Percentiles rank a stretch among this genome's conserved stretches.
Evolutionary conservation across 805 yeast genomes (phyloP).

Genomic region (Sugiyamaella boreocaroliniensis): DNA sequence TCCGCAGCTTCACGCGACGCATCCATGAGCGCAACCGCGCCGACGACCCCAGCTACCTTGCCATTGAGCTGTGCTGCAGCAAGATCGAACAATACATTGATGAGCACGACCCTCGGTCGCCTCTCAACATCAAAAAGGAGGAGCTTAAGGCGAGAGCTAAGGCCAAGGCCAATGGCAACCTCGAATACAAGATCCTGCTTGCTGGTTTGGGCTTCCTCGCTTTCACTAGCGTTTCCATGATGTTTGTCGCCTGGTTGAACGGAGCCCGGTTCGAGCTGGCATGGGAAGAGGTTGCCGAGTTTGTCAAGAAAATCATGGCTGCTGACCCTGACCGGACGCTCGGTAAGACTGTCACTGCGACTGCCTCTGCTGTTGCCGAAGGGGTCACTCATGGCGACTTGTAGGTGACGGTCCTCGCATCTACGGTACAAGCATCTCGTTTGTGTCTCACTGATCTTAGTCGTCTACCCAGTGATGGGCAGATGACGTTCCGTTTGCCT

Average conservation of each 20-base stretch:
- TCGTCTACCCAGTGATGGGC: no score
- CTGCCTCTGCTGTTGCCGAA: no score
- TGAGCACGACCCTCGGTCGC: conserved; percentile 19
- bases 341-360: no score
- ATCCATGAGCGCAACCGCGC: conserved; percentile 78
- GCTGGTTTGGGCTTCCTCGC: conserved; percentile 19
- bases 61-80: conserved; percentile 78
- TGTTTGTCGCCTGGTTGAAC: conserved; percentile 20
- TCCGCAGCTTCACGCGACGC: conserved; percentile 61
- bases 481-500: no score
- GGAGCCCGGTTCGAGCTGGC: conserved; percentile 29
- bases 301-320: conserved; percentile 7
- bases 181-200: conserved; percentile 17
- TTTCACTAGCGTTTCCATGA: conserved; percentile 21
- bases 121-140: conserved; percentile 6
- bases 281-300: conserved; percentile 3
- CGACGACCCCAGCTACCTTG: conserved; percentile 77
- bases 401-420: no score
- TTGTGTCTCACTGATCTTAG: no score
- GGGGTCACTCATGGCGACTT: no score
- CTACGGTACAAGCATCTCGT: no score
- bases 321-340: neutral
- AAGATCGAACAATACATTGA: conserved; percentile 86
- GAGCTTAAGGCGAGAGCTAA: conserved; percentile 3
- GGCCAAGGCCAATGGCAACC: conserved; percentile 4